Percentiles rank a stretch among this genome's conserved stretches.
Conservation (phyloP, 2,329 filamentous ascomycete species). For the Apiospora aurea region DNA sequence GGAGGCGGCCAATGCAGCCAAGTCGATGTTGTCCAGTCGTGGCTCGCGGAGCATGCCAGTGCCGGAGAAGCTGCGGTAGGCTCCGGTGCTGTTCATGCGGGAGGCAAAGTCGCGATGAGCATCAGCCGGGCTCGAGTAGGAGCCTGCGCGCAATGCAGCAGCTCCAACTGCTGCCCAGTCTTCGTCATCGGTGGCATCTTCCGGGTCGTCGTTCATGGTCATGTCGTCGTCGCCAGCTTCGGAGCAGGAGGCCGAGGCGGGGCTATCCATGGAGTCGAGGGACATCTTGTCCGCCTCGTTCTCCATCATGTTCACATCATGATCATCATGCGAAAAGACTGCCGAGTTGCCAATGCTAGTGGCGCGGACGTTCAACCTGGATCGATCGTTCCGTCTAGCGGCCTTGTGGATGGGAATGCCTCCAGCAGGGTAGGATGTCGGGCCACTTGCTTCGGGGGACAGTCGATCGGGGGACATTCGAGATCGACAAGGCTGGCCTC, state of each 20-base stretch:
- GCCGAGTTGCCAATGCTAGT: constrained; percentile 74
- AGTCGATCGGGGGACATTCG: constrained; percentile 49
- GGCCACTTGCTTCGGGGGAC: constrained; percentile 50
- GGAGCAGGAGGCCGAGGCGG: constrained; percentile 76
- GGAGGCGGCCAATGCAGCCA: constrained; percentile 57
- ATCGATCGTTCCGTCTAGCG: constrained; percentile 53
- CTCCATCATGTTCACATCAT: constrained; percentile 73
- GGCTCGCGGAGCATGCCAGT: constrained; percentile 62
- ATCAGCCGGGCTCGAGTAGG: constrained; percentile 62
- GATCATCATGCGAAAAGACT: constrained; percentile 77
- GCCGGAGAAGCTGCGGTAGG: constrained; percentile 57
- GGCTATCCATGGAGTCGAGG: constrained; percentile 72
- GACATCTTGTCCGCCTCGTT: constrained; percentile 97
- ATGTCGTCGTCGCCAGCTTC: constrained; percentile 72
- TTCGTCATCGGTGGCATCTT: constrained; percentile 92
- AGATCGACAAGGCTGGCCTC: constrained; percentile 65
- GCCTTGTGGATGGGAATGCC: constrained; percentile 62
- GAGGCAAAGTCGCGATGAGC: constrained; percentile 62
- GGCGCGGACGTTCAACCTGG: constrained; percentile 57
- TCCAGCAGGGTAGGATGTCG: constrained; percentile 53
- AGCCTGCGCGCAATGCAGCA: constrained; percentile 77
- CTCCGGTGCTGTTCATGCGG: constrained; percentile 55
- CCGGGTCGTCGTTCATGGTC: constrained; percentile 76
- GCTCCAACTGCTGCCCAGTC: constrained; percentile 93
- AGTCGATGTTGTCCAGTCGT: constrained; percentile 58